These are phyloP conservation scores for Datura wrightii DNA, from an alignment of 257 asterid species.

Conservation along the genomic window DNA sequence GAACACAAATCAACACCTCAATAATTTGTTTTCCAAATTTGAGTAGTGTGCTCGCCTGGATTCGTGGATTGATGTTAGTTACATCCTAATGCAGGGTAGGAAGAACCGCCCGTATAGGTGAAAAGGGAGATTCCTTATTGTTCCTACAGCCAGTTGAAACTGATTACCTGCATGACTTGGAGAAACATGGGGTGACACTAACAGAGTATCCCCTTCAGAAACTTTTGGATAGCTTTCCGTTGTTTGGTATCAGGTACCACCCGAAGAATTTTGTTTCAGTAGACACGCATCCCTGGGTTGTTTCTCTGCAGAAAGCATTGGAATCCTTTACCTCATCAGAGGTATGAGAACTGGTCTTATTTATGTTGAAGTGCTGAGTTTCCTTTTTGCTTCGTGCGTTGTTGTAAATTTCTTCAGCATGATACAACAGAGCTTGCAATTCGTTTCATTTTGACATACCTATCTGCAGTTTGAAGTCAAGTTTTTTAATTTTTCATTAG, in stretches of 20 bases:
- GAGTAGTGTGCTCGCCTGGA: constrained; percentile 5
- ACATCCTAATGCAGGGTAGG: constrained; percentile 73
- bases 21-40: constrained; percentile 1
- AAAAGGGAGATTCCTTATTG: constrained; percentile 77
- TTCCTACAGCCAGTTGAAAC: constrained; percentile 82
- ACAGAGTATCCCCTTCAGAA: constrained; percentile 81
- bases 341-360: constrained; percentile 50
- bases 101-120: constrained; percentile 96
- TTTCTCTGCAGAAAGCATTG: constrained; percentile 76
- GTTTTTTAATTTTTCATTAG: neutral
- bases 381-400: neutral
- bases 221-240: constrained; percentile 64
- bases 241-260: constrained; percentile 49
- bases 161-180: constrained; percentile 79
- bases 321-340: constrained; percentile 66
- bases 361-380: neutral
- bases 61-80: constrained; percentile 33
- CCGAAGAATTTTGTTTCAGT: constrained; percentile 62
- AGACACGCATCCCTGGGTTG: constrained; percentile 87
- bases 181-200: constrained; percentile 75
- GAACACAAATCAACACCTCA: constrained; percentile 18
- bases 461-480: neutral
- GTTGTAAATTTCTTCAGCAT: neutral
- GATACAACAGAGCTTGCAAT: neutral
- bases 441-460: neutral